Evolutionary conservation across 225 moss, liverwort and hornwort species (phyloP).

Genomic region (Sphagnum contortum): DNA sequence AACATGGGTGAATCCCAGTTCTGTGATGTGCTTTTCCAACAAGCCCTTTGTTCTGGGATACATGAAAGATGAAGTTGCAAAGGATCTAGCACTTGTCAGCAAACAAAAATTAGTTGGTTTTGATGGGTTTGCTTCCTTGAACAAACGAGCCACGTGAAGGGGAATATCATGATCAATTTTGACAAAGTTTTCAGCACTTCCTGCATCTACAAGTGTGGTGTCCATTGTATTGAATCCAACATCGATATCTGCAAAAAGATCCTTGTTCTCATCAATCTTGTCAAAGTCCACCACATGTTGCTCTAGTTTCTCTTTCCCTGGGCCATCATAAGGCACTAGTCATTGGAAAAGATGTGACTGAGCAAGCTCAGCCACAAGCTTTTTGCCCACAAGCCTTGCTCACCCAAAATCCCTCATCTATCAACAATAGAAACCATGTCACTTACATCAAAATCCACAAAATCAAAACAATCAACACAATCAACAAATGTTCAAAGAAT

Average conservation of each 20-base stretch:
- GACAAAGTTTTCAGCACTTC: slow-evolving; percentile 33
- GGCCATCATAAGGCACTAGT: slow-evolving; percentile 40
- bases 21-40: slow-evolving; percentile 28
- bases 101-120: slow-evolving; percentile 28
- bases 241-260: slow-evolving; percentile 32
- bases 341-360: slow-evolving; percentile 33
- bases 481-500: too few relatives aligned
- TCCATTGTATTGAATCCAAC: slow-evolving; percentile 52
- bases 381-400: slow-evolving; percentile 42
- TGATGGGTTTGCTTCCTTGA: slow-evolving; percentile 38
- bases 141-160: slow-evolving; percentile 31
- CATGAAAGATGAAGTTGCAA: slow-evolving; percentile 26
- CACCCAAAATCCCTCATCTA: background rate
- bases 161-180: slow-evolving; percentile 51
- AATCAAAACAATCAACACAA: too few relatives aligned
- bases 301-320: slow-evolving; percentile 53
- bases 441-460: too few relatives aligned
- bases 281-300: slow-evolving; percentile 52
- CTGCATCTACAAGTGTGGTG: slow-evolving; percentile 36
- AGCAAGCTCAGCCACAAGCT: slow-evolving; percentile 46
- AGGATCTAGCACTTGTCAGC: slow-evolving; percentile 18
- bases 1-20: slow-evolving; percentile 24
- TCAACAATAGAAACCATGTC: too few relatives aligned
- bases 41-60: slow-evolving; percentile 44
- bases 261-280: slow-evolving; percentile 38